Percentiles rank a stretch among this genome's conserved stretches.
phyloP scores from a whole-genome alignment of 2,329 filamentous ascomycete species.

The Daldinia sp. region DNA sequence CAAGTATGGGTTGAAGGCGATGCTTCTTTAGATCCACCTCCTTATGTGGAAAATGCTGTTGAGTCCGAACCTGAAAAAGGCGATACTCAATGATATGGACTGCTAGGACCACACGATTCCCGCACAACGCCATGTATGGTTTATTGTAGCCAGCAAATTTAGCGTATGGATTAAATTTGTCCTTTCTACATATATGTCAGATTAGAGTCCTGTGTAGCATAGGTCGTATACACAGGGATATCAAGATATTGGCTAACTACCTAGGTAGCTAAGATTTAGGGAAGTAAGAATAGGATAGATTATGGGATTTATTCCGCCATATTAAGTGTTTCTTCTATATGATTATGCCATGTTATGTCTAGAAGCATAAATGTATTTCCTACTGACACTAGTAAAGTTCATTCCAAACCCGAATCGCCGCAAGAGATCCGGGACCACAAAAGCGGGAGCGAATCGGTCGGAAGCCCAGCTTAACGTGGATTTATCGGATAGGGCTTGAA shows the following conservation, averaged over 20 bases:
- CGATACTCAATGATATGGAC: constrained; percentile 12
- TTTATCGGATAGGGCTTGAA: background rate
- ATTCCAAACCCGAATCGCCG: background rate
- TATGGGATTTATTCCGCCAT: background rate
- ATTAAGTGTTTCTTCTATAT: background rate
- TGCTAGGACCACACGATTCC: background rate
- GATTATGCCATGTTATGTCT: background rate
- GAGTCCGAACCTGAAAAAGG: constrained; percentile 23
- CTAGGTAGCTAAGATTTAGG: too few relatives aligned
- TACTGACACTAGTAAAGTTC: background rate
- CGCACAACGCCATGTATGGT: constrained; percentile 19
- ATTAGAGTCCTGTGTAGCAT: background rate
- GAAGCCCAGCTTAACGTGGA: background rate
- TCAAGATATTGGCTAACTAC: background rate
- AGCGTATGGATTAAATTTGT: background rate
- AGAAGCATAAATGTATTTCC: background rate
- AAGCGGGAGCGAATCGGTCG: background rate
- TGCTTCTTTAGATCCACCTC: constrained; percentile 55
- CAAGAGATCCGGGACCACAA: background rate
- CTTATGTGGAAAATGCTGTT: constrained; percentile 48
- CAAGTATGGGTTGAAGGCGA: constrained; percentile 67
- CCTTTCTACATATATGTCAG: background rate
- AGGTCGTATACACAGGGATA: background rate
- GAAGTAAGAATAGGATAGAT: background rate
- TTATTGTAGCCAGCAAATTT: constrained; percentile 5